Conservation (phyloP, 371 early-diverging fungal genomes). For the Mucor plumbeus region DNA sequence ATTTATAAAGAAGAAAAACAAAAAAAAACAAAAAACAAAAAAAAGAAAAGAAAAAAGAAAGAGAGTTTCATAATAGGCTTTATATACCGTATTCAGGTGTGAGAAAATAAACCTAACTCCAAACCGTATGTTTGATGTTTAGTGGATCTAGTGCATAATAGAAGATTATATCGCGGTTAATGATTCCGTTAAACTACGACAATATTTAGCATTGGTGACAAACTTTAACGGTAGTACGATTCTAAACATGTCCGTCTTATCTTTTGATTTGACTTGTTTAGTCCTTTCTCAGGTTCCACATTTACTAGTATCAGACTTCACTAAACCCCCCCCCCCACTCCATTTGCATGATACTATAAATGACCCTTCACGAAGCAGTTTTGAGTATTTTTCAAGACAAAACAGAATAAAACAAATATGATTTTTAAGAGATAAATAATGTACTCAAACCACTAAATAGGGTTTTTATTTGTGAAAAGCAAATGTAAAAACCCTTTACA, state of each 20-base stretch:
- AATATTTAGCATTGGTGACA: not conserved
- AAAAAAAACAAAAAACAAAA: too few species aligned
- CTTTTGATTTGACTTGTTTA: not conserved
- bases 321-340: too few species aligned
- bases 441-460: not conserved
- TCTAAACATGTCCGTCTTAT: not conserved
- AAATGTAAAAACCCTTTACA: too few species aligned
- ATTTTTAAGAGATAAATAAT: not conserved
- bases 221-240: not conserved
- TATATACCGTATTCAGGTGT: not conserved
- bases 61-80: not conserved
- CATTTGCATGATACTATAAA: too few species aligned
- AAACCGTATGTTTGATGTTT: not conserved
- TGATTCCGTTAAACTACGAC: too few species aligned
- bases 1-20: not conserved
- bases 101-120: not conserved
- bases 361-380: too few species aligned
- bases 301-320: not conserved
- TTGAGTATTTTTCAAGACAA: too few species aligned
- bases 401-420: not conserved
- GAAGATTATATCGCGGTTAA: too few species aligned
- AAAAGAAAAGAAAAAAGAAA: not conserved
- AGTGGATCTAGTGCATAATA: not conserved
- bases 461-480: too few species aligned
- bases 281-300: conserved; percentile 1